A percentile compares a stretch with the other conserved stretches of the same genome.
These are phyloP conservation scores for Ogataea pilisensis DNA, from an alignment of 805 yeast genomes.

Conservation along the genomic window DNA sequence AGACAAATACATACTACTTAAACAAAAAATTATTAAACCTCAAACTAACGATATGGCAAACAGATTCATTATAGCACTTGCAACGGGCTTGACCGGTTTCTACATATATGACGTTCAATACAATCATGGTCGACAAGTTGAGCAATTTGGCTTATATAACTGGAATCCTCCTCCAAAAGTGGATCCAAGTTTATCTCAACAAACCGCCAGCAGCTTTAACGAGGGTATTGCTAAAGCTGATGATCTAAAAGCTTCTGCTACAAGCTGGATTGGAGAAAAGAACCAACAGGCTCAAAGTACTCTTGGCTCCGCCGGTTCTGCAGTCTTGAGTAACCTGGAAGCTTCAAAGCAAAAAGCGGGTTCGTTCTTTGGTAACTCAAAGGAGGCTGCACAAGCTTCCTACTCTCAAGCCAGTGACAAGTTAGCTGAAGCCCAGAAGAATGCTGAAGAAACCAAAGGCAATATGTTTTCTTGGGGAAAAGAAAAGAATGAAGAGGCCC, in stretches of 20 bases:
- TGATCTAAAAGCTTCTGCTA: slow-evolving; percentile 18
- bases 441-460: slow-evolving; percentile 29
- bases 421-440: slow-evolving; percentile 30
- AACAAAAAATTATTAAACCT: too few relatives aligned
- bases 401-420: slow-evolving; percentile 25
- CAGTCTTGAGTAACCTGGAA: slow-evolving; percentile 11
- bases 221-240: slow-evolving; percentile 18
- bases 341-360: slow-evolving; percentile 12
- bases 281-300: slow-evolving; percentile 12
- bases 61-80: slow-evolving; percentile 17
- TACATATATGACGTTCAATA: slow-evolving; percentile 26
- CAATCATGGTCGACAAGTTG: slow-evolving; percentile 23
- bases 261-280: slow-evolving; percentile 20
- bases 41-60: slow-evolving; percentile 18
- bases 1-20: too few relatives aligned
- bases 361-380: slow-evolving; percentile 17
- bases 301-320: slow-evolving; percentile 13
- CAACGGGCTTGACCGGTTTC: slow-evolving; percentile 26
- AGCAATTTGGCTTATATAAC: slow-evolving; percentile 24
- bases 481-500: slow-evolving; percentile 33
- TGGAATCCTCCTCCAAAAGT: slow-evolving; percentile 24
- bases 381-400: slow-evolving; percentile 21
- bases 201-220: slow-evolving; percentile 10
- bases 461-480: slow-evolving; percentile 39
- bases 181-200: slow-evolving; percentile 8